Evolutionary conservation across 305 asterid species (phyloP).

Genomic region (Fraxinus sp.): DNA sequence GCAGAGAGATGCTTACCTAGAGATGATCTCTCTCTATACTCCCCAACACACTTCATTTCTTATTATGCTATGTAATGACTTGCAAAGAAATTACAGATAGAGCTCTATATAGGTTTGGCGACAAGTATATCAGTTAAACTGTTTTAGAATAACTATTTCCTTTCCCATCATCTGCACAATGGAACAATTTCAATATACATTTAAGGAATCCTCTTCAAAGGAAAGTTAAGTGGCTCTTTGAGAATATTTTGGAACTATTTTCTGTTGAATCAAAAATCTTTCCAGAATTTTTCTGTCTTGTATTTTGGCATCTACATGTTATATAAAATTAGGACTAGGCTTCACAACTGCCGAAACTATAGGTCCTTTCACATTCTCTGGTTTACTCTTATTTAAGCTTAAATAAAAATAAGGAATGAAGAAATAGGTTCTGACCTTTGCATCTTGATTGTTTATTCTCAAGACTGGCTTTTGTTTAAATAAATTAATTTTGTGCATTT

Average conservation of each 20-base stretch:
- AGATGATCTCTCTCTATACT: not conserved
- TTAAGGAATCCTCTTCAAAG: not conserved
- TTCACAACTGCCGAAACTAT: not conserved
- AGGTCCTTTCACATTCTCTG: not conserved
- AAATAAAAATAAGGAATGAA: not conserved
- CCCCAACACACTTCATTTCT: not conserved
- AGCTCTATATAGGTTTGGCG: not conserved
- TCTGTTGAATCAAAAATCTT: not conserved
- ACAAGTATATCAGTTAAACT: not conserved
- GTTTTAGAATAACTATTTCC: not conserved
- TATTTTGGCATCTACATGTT: not conserved
- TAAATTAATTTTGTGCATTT: conserved; percentile 14
- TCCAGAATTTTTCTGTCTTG: not conserved
- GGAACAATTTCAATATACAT: not conserved
- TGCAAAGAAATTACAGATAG: not conserved
- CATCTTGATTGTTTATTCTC: not conserved
- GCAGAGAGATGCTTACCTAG: not conserved
- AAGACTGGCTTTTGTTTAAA: not conserved
- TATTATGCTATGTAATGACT: not conserved
- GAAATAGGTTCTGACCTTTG: not conserved
- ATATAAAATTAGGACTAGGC: not conserved
- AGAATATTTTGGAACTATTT: not conserved
- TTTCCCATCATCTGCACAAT: not conserved
- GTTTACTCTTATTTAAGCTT: not conserved
- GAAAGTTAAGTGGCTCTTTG: not conserved